Evolutionary conservation across 805 yeast species (phyloP).

Genomic region (Yarrowia deformans): DNA sequence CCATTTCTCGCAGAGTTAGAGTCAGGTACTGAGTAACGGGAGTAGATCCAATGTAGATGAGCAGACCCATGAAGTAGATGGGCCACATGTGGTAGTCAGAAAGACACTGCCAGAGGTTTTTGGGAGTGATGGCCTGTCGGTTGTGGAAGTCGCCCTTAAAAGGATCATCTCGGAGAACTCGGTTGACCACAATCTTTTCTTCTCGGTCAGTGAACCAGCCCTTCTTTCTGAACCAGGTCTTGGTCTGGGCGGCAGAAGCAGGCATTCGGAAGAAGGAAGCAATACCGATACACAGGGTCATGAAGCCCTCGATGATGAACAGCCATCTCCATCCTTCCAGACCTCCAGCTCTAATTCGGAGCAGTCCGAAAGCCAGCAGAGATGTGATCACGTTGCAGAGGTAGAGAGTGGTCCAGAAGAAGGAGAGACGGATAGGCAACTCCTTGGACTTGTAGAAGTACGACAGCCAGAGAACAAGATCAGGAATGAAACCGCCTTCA

Average conservation of each 20-base stretch:
- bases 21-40: slow-evolving; percentile 57
- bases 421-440: slow-evolving; percentile 63
- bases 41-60: slow-evolving; percentile 53
- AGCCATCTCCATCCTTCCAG: slow-evolving; percentile 69
- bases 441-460: slow-evolving; percentile 70
- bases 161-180: slow-evolving; percentile 69
- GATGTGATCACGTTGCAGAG: slow-evolving; percentile 57
- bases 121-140: slow-evolving; percentile 59
- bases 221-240: slow-evolving; percentile 56
- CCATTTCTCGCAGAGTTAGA: slow-evolving; percentile 57
- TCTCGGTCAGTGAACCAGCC: slow-evolving; percentile 65
- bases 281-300: slow-evolving; percentile 63
- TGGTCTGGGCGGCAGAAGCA: slow-evolving; percentile 61
- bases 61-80: slow-evolving; percentile 57
- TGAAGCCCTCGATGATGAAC: slow-evolving; percentile 67
- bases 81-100: slow-evolving; percentile 65
- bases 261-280: slow-evolving; percentile 60
- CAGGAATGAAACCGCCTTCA: slow-evolving; percentile 77
- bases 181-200: slow-evolving; percentile 64
- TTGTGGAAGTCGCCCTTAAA: slow-evolving; percentile 69
- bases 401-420: slow-evolving; percentile 66
- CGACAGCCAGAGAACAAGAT: slow-evolving; percentile 66
- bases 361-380: slow-evolving; percentile 61
- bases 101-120: slow-evolving; percentile 54
- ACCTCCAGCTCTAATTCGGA: slow-evolving; percentile 50